A percentile compares a stretch with the other conserved stretches of the same genome.
phyloP scores from a whole-genome alignment of 257 asterid genomes.

The Gentiana straminea region DNA sequence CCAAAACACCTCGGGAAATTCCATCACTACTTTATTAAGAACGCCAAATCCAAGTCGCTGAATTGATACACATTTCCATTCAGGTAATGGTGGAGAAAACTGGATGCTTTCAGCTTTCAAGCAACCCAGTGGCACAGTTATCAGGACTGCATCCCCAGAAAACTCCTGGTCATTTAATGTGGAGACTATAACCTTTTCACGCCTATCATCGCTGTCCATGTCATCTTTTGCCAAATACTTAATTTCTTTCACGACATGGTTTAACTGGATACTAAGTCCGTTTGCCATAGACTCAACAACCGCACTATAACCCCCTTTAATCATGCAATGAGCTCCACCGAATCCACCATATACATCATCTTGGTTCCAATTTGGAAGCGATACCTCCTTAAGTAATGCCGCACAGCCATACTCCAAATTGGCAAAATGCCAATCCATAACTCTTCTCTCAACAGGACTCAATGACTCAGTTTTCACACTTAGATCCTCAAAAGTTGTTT shows the following conservation, averaged over 20 bases:
- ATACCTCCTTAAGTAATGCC: conserved; percentile 82
- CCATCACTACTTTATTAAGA: conserved; percentile 89
- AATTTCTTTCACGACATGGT: conserved; percentile 72
- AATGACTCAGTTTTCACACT: conserved; percentile 30
- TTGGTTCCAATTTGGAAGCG: conserved; percentile 97
- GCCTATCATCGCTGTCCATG: conserved; percentile 21
- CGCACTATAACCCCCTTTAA: conserved; percentile 91
- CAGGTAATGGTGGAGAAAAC: conserved; percentile 87
- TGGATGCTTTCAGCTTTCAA: conserved; percentile 75
- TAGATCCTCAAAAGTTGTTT: conserved; percentile 20
- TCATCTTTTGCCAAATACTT: conserved; percentile 32
- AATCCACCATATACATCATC: conserved; percentile 96
- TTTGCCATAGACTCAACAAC: conserved; percentile 79
- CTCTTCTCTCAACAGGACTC: conserved; percentile 96
- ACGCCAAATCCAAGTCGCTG: conserved; percentile 92
- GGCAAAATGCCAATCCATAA: conserved; percentile 99
- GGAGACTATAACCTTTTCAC: conserved; percentile 54
- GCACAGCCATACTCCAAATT: conserved; percentile 98
- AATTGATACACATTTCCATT: conserved; percentile 73
- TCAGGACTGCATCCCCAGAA: conserved; percentile 83
- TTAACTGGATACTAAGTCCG: conserved; percentile 63
- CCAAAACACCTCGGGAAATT: conserved; percentile 94
- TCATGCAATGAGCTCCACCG: conserved; percentile 99
- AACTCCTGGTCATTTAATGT: conserved; percentile 74
- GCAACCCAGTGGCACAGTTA: conserved; percentile 96